These are phyloP conservation scores for Platanus orientalis DNA, from an alignment of 164 flowering plant genomes.

Conservation along the genomic window DNA sequence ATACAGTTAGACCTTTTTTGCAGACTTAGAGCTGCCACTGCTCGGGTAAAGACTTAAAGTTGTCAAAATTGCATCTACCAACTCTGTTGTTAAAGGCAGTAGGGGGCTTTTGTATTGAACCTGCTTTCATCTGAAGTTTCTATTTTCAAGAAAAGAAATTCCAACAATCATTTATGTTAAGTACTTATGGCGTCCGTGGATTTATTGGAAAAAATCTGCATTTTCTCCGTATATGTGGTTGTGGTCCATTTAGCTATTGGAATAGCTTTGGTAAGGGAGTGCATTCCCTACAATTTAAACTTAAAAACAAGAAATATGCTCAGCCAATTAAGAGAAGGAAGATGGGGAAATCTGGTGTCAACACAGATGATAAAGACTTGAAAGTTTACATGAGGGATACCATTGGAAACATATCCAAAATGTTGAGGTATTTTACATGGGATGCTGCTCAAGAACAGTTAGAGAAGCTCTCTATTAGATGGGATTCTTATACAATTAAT, in stretches of 20 bases:
- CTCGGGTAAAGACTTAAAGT: no score
- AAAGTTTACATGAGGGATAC: slow-evolving; percentile 49
- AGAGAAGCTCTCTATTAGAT: slow-evolving; percentile 33
- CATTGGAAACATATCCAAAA: slow-evolving; percentile 43
- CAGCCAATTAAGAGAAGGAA: slow-evolving; percentile 11
- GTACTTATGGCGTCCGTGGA: slow-evolving; percentile 12
- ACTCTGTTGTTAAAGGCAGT: no score
- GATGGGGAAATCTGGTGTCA: slow-evolving; percentile 2
- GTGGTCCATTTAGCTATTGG: neutral
- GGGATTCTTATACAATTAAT: slow-evolving; percentile 64
- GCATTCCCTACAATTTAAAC: slow-evolving; percentile 23
- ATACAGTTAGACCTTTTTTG: no score
- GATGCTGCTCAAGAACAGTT: slow-evolving; percentile 65
- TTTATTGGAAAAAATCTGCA: slow-evolving; percentile 9
- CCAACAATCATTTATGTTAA: slow-evolving; percentile 14
- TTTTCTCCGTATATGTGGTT: neutral
- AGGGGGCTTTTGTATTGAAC: no score
- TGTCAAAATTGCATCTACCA: no score
- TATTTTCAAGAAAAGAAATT: neutral
- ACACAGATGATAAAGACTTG: slow-evolving; percentile 21
- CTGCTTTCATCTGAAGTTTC: no score
- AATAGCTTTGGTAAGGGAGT: slow-evolving; percentile 13
- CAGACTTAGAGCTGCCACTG: no score
- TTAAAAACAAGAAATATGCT: slow-evolving; percentile 14
- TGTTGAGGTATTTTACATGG: slow-evolving; percentile 70